Evolutionary conservation across 257 asterid genomes (phyloP).

Genomic region (Solanum rostratum): DNA sequence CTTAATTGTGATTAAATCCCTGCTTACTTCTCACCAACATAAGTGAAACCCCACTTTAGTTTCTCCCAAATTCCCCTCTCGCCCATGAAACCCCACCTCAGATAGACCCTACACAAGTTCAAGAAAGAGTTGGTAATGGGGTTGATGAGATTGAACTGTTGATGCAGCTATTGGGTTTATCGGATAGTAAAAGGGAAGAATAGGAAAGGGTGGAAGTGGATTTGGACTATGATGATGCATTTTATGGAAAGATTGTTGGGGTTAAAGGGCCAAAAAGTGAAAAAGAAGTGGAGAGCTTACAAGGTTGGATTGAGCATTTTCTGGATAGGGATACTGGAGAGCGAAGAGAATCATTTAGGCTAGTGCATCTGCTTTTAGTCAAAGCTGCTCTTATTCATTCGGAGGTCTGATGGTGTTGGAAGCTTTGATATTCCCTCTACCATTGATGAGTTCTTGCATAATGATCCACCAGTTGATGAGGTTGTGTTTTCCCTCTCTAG

Average conservation of each 20-base stretch:
- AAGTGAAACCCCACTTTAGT: conserved; percentile 40
- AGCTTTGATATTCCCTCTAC: conserved; percentile 41
- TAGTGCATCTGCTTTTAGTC: conserved; percentile 49
- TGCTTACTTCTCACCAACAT: conserved; percentile 5
- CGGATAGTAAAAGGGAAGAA: conserved; percentile 9
- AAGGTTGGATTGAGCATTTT: conserved; percentile 46
- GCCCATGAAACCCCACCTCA: conserved; percentile 8
- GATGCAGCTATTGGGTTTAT: conserved; percentile 35
- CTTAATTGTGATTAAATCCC: conserved; percentile 13
- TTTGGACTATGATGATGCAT: conserved; percentile 30
- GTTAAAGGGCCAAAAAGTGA: conserved; percentile 46
- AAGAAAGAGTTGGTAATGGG: not conserved
- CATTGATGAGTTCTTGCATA: conserved; percentile 42
- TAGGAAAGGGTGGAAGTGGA: not conserved
- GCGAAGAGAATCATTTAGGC: conserved; percentile 34
- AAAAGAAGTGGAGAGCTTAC: conserved; percentile 36
- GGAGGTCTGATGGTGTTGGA: conserved; percentile 20
- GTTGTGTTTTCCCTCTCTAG: not conserved
- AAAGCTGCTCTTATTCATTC: conserved; percentile 36
- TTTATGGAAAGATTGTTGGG: conserved; percentile 38
- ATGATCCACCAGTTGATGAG: conserved; percentile 39
- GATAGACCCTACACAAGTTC: not conserved
- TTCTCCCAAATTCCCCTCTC: conserved; percentile 23
- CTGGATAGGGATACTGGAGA: conserved; percentile 6
- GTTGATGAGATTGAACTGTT: conserved; percentile 34